These are phyloP conservation scores for Colletotrichum sp. DNA, from an alignment of 2,329 filamentous ascomycete genomes.

Conservation along the genomic window DNA sequence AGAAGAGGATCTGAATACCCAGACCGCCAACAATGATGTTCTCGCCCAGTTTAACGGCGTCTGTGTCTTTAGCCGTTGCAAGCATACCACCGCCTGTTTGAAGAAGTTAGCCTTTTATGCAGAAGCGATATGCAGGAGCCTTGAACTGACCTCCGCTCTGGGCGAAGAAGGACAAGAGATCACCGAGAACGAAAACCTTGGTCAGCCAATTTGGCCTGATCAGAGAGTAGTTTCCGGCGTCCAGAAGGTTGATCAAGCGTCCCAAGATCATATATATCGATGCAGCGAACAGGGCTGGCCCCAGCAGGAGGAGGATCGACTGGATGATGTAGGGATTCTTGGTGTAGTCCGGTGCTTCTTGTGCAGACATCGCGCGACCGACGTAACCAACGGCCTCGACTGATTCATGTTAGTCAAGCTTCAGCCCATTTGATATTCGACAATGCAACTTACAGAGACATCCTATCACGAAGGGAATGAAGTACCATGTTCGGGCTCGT, in stretches of 20 bases:
- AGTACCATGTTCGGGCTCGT: slow-evolving; percentile 52
- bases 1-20: slow-evolving; percentile 60
- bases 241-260: slow-evolving; percentile 43
- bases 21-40: slow-evolving; percentile 58
- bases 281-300: slow-evolving; percentile 53
- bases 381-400: slow-evolving; percentile 57
- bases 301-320: slow-evolving; percentile 46
- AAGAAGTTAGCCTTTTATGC: background rate
- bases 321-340: slow-evolving; percentile 45
- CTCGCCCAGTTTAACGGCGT: slow-evolving; percentile 35
- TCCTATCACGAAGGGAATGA: slow-evolving; percentile 58
- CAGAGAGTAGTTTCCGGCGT: slow-evolving; percentile 36
- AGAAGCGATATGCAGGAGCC: background rate
- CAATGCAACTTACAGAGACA: slow-evolving; percentile 50
- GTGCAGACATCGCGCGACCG: slow-evolving; percentile 50
- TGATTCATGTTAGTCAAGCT: slow-evolving; percentile 21
- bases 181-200: slow-evolving; percentile 58
- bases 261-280: slow-evolving; percentile 57
- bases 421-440: background rate
- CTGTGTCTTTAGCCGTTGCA: slow-evolving; percentile 25
- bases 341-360: slow-evolving; percentile 44
- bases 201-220: slow-evolving; percentile 49
- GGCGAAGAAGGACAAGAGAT: slow-evolving; percentile 56
- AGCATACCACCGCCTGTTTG: slow-evolving; percentile 19
- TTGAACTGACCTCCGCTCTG: slow-evolving; percentile 45